These are phyloP conservation scores for Wickerhamiella siamensis DNA, from an alignment of 805 yeast species.

Conservation along the genomic window DNA sequence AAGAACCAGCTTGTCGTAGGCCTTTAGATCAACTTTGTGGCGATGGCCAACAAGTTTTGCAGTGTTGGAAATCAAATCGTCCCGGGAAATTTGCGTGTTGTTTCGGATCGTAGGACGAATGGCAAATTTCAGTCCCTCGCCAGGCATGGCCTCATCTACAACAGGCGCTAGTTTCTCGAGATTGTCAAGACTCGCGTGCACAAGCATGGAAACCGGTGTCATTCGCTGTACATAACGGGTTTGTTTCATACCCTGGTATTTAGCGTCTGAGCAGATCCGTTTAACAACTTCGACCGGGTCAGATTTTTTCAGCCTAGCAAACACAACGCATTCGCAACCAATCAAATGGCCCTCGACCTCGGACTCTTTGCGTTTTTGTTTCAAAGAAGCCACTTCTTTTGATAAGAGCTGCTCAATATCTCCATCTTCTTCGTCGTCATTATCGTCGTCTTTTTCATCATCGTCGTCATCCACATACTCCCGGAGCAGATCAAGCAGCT, in stretches of 20 bases:
- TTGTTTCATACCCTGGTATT: slow-evolving; percentile 34
- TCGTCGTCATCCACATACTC: slow-evolving; percentile 25
- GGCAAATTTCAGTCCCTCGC: slow-evolving; percentile 43
- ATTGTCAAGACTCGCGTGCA: slow-evolving; percentile 57
- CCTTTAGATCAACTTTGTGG: slow-evolving; percentile 67
- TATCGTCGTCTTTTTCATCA: slow-evolving; percentile 31
- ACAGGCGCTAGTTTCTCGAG: slow-evolving; percentile 42
- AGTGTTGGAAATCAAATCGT: slow-evolving; percentile 55
- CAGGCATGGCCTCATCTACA: slow-evolving; percentile 56
- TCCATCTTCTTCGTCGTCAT: slow-evolving; percentile 26
- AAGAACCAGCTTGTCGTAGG: slow-evolving; percentile 61
- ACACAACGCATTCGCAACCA: slow-evolving; percentile 42
- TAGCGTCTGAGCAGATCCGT: slow-evolving; percentile 46
- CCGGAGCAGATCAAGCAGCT: slow-evolving; percentile 14
- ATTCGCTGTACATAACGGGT: slow-evolving; percentile 62
- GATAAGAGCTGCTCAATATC: slow-evolving; percentile 63
- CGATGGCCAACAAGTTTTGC: slow-evolving; percentile 61
- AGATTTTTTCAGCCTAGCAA: slow-evolving; percentile 68
- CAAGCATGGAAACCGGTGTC: slow-evolving; percentile 66
- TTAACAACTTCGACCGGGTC: slow-evolving; percentile 62
- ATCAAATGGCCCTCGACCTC: slow-evolving; percentile 17
- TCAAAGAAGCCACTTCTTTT: slow-evolving; percentile 46
- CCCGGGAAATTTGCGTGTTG: slow-evolving; percentile 57
- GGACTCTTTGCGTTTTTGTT: slow-evolving; percentile 23
- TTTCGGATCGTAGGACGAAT: slow-evolving; percentile 68